These are phyloP conservation scores for Penicillium fuscoglaucum DNA, from an alignment of 2,329 filamentous ascomycete genomes.

Conservation along the genomic window DNA sequence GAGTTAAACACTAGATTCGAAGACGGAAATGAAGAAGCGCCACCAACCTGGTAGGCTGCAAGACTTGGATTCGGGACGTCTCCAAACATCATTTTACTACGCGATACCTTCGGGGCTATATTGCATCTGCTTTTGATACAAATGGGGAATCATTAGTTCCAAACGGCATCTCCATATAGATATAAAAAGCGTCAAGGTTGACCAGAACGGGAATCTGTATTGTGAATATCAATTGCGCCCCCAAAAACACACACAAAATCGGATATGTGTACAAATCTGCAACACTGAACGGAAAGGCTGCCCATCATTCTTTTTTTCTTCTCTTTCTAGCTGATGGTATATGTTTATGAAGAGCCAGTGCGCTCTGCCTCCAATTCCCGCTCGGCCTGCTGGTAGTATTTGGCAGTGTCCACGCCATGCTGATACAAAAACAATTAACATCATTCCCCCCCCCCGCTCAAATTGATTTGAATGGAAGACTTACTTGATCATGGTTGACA, in stretches of 20 bases:
- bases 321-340: conserved; percentile 14
- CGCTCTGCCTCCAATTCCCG: conserved; percentile 83
- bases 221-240: conserved; percentile 27
- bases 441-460: not conserved
- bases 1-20: conserved; percentile 62
- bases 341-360: conserved; percentile 25
- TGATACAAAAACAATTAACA: conserved; percentile 39
- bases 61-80: not conserved
- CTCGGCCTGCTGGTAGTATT: conserved; percentile 97
- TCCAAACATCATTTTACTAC: not conserved
- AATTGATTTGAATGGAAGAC: conserved; percentile 15
- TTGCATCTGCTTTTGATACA: not conserved
- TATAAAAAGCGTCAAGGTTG: not conserved
- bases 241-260: conserved; percentile 23
- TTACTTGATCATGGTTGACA: conserved; percentile 80
- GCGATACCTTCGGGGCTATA: not conserved
- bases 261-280: conserved; percentile 32
- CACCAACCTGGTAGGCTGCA: not conserved
- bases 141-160: not conserved
- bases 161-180: not conserved
- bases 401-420: conserved; percentile 96
- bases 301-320: conserved; percentile 7
- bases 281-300: conserved; percentile 13
- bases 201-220: conserved; percentile 21
- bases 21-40: conserved; percentile 13